Evolutionary conservation across 257 asterid genomes (phyloP).

Genomic region (Gentiana macrophylla): DNA sequence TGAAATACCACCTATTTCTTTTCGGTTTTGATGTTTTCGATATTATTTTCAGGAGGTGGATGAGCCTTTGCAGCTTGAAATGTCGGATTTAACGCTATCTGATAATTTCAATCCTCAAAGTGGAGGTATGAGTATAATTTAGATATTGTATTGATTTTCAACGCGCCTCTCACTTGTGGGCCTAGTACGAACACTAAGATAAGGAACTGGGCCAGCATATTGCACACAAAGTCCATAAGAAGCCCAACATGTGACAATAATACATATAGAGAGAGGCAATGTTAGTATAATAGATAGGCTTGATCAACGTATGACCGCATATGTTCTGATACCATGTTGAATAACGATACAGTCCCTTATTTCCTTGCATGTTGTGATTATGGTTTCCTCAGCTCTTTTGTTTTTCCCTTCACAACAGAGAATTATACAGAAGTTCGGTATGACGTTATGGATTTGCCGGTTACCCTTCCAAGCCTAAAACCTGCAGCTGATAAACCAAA

Average conservation of each 20-base stretch:
- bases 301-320: no score
- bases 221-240: no score
- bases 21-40: slow-evolving; percentile 1
- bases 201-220: no score
- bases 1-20: neutral
- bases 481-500: slow-evolving; percentile 95
- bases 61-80: slow-evolving; percentile 81
- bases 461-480: slow-evolving; percentile 72
- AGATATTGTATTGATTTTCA: no score
- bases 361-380: neutral
- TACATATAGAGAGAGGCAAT: no score
- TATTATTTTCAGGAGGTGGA: slow-evolving; percentile 69
- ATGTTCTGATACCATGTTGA: no score
- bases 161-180: no score
- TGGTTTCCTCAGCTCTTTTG: neutral
- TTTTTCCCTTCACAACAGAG: slow-evolving; percentile 34
- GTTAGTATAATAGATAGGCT: no score
- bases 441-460: slow-evolving; percentile 78
- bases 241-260: no score
- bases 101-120: slow-evolving; percentile 56
- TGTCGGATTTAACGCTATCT: slow-evolving; percentile 69
- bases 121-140: slow-evolving; percentile 36
- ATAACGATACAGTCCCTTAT: no score
- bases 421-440: slow-evolving; percentile 57
- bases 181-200: no score